phyloP scores from a whole-genome alignment of 2,329 filamentous ascomycete species.

The Aspergillus pseudonomiae region DNA sequence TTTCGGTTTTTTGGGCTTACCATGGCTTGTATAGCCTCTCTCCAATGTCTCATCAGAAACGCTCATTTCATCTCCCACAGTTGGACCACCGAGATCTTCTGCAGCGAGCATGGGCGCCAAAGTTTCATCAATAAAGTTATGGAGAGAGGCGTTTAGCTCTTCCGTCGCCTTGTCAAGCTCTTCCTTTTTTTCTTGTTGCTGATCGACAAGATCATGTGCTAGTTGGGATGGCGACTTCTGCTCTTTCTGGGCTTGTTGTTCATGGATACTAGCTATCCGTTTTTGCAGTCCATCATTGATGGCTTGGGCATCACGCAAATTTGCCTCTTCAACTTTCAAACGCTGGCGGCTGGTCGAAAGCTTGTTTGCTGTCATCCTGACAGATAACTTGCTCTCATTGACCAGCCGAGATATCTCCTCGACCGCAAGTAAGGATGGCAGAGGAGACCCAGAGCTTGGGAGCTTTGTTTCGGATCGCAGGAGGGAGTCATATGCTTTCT shows the following conservation, averaged over 20 bases:
- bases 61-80: constrained; percentile 74
- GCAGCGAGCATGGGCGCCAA: constrained; percentile 77
- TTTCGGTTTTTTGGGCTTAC: constrained; percentile 48
- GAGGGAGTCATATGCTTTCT: constrained; percentile 67
- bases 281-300: constrained; percentile 53
- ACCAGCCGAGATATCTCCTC: constrained; percentile 68
- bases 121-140: constrained; percentile 70
- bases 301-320: constrained; percentile 52
- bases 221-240: constrained; percentile 64
- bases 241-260: constrained; percentile 60
- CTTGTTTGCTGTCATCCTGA: constrained; percentile 49
- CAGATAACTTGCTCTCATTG: constrained; percentile 64
- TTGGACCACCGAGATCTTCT: constrained; percentile 80
- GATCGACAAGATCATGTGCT: constrained; percentile 63
- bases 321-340: constrained; percentile 49
- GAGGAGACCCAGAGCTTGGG: constrained; percentile 66
- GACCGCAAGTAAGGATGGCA: constrained; percentile 73
- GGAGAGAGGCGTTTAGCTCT: constrained; percentile 65
- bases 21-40: constrained; percentile 57
- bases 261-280: constrained; percentile 63
- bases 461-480: constrained; percentile 65
- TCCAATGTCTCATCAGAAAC: constrained; percentile 58
- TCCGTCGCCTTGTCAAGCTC: constrained; percentile 64
- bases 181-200: constrained; percentile 62
- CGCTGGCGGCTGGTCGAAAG: constrained; percentile 42